phyloP scores from a whole-genome alignment of 257 asterid species.

The Ophiorrhiza pumila region DNA sequence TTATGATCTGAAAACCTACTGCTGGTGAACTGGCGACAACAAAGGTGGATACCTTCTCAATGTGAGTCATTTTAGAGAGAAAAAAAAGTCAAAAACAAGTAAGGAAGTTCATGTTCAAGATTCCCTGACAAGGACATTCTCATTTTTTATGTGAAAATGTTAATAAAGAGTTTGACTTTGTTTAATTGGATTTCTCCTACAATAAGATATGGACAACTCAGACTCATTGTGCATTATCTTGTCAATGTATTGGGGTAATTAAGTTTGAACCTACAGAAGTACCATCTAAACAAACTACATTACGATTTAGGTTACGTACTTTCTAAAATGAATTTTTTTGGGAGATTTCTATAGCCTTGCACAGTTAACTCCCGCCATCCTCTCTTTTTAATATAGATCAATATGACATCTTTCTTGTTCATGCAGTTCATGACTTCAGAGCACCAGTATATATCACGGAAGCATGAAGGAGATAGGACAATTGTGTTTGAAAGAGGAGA shows the following conservation, averaged over 20 bases:
- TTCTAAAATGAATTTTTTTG: neutral
- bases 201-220: neutral
- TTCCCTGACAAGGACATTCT: neutral
- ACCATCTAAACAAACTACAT: neutral
- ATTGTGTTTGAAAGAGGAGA: conserved; percentile 81
- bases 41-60: neutral
- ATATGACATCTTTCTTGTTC: neutral
- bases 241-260: neutral
- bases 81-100: neutral
- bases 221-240: neutral
- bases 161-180: neutral
- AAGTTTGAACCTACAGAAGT: neutral
- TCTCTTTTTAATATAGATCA: neutral
- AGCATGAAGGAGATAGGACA: conserved; percentile 74
- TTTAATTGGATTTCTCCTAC: neutral
- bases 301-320: neutral
- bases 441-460: conserved; percentile 81
- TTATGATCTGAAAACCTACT: neutral
- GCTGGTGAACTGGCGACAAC: neutral
- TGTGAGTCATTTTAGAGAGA: neutral
- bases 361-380: neutral
- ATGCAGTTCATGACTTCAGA: conserved; percentile 92
- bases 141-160: neutral
- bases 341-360: neutral
- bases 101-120: neutral